Base-by-base conservation (phyloP, 495 filamentous ascomycete species). In the Amphirosellinia nigrospora region DNA sequence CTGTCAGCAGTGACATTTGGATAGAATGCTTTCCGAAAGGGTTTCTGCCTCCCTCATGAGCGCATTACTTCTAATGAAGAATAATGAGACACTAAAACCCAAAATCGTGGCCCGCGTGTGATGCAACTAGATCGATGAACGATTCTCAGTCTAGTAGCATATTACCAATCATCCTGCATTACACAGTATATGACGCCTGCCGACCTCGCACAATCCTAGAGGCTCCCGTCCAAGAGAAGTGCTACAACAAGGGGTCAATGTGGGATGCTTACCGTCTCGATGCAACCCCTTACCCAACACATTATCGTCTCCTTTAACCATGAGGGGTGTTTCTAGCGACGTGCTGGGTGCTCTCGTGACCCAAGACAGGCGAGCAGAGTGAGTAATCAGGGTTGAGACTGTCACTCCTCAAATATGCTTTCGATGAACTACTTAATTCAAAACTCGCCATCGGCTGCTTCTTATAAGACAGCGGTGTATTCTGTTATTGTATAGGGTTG, bases 181-280 rank as follows among this genome's bases (percentile, higher is more conserved):
- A n/a, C n/a, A n/a, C n/a, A n/a, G n/a, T n/a, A n/a, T n/a, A 21
- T n/a, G 2, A 46, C 19, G 6, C 16, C 43, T 19, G 5, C 3
- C 1, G n/a, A 45, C 43, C 43, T 43, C 41, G 2, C 41, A 16
- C 41, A 4, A 43, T n/a, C 48, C 48, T 23, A 13, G 0, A 5
- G 43, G 7, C 23, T 53, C 23, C 23, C 48, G 11, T 53, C 28
- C 23, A 30, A 30, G 50, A 53, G 50, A 53, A 4, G 3, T 16
- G 13, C 16, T 53, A 30, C 30, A 30, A 53, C 26, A 53, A 6
- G 50, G 4, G 30, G 4, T 11, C 50, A 28, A 53, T 4, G 3
- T 53, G 48, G 13, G 50, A 53, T 36, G 58, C 58, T 60, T 60
- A 60, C 36, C 58, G 10, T 39, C 36, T 36, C n/a, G n/a, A 59